These are phyloP conservation scores for Stachybotrys chartarum DNA, from an alignment of 2,329 filamentous ascomycete species.

Conservation along the genomic window DNA sequence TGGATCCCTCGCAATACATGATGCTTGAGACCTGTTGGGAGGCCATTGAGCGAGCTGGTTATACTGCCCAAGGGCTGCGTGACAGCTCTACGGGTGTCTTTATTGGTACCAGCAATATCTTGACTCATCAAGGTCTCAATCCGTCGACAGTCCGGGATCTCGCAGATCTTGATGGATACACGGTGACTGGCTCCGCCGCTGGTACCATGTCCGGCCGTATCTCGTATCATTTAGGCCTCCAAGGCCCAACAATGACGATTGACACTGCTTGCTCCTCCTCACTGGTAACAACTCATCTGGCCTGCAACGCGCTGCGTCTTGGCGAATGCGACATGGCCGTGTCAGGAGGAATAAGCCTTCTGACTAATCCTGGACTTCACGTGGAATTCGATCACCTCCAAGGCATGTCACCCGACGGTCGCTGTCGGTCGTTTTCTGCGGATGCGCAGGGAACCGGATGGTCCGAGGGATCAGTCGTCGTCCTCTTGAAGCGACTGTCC, in stretches of 20 bases:
- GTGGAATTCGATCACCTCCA: slow-evolving; percentile 8
- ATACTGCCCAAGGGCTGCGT: slow-evolving; percentile 34
- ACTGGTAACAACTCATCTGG: slow-evolving; percentile 39
- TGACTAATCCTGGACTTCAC: slow-evolving; percentile 8
- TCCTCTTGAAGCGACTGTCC: slow-evolving; percentile 35
- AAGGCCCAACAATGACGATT: slow-evolving; percentile 41
- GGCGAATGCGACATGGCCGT: slow-evolving; percentile 11
- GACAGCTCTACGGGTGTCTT: slow-evolving; percentile 38
- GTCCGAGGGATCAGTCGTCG: slow-evolving; percentile 9
- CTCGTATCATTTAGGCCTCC: slow-evolving; percentile 29
- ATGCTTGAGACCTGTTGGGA: slow-evolving; percentile 42
- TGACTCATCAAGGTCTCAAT: slow-evolving; percentile 1
- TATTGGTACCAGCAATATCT: slow-evolving; percentile 28
- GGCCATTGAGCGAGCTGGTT: slow-evolving; percentile 39
- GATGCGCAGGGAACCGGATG: slow-evolving; percentile 10
- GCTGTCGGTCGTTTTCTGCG: slow-evolving; percentile 26
- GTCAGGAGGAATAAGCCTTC: slow-evolving; percentile 8
- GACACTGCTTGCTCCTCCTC: slow-evolving; percentile 44
- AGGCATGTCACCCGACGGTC: slow-evolving; percentile 9
- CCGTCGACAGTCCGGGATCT: background rate
- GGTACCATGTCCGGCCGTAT: slow-evolving; percentile 9
- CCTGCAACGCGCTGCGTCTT: slow-evolving; percentile 32
- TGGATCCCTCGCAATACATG: slow-evolving; percentile 41
- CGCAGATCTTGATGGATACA: slow-evolving; percentile 6
- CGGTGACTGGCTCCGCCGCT: slow-evolving; percentile 6